Base-by-base conservation (phyloP, 164 flowering plant species). In the Amborella trichopoda region DNA sequence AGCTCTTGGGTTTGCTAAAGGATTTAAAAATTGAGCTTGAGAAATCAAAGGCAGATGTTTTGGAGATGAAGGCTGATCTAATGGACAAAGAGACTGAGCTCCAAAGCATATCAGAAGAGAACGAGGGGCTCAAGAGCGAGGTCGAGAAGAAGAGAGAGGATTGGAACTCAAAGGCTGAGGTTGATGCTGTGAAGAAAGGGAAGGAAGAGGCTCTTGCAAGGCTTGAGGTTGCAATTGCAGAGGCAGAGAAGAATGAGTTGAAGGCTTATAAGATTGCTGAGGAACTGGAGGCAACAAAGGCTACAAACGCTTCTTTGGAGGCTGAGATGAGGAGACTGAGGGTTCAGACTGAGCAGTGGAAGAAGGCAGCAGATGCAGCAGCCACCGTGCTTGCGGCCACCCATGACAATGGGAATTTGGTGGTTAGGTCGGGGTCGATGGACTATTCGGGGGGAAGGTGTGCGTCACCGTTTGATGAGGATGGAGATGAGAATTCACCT, bases 361-460 rank as follows among this genome's bases (percentile, higher is more conserved):
- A 96, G 63, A 93, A 93, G 61, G 99, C 99, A 16, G 99, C 99
- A 1, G 99, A 93, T 61, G 84, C 93, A 5, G 96, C 99, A 20
- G 87, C 95, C 5, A 68, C 99, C 18, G 80, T 85, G 67, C 71
- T 93, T 53, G 55, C 74, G 0, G 82, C 78, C 8, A 16, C 24
- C 13, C 36, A n/a, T 2, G 67, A 64, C 28, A 79, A 79, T 32
- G 96, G 86, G 44, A 77, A 74, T 49, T 55, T 53, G 17, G 62
- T 78, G 58, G 88, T 71, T 30, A 66, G 83, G 52, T 70, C 81
- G 10, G 85, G 77, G 11, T 81, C 98, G 1, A 16, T 81, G 59
- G 95, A 78, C 21, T 55, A 65, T 49, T 68, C 72, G 30, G 59
- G 66, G 36, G 68, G 71, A 2, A 22, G 66, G 19, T 51, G 40